Evolutionary conservation across 1,284 basidiomycete species (phyloP), one percentile per base, ranked within the genome.

Genomic region (Ceratobasidium sp.): DNA sequence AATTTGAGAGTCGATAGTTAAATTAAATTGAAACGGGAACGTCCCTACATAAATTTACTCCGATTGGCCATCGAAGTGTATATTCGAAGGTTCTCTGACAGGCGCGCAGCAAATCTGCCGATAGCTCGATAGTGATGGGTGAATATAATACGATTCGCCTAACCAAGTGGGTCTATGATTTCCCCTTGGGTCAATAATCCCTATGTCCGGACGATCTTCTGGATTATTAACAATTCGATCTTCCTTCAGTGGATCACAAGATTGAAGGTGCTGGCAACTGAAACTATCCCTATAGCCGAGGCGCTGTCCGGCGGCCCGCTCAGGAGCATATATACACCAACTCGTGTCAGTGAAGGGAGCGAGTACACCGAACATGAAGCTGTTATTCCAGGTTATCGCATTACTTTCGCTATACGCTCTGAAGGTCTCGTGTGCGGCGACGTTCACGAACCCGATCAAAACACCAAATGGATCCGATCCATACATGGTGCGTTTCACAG

Each of bases 391-490:
- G 15, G 5, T 20, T n/a, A n/a, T 23, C 20, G 63, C 63, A 18
- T 20, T 66, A 18, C n/a, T 66, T 6, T 66, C 39, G 40, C 44
- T 66, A 6, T 66, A 44, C 13, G 42, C 40, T 49, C 46, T 49
- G 46, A 18, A 18, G 7, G 46, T 7, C 39, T 46, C 44, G 40
- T 66, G 63, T 40, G 44, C 39, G 26, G 26, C 64, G 64, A 26
- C 75, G 20, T 79, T 77, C 76, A 80, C 60, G 12, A 79, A 80
- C 39, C 78, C 78, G 1, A 60, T 86, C 80, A 86, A 85, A 77
- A 53, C 70, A 1, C 80, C 80, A 3, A 82, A 86, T 82, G 86
- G 85, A 2, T 85, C 84, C 13, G 85, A 86, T 75, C 85, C 85
- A 0, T 86, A 84, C 81, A 86, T 86, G 76, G 79, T 80, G n/a